A percentile compares a stretch with the other conserved stretches of the same genome.
phyloP scores from a whole-genome alignment of 2,329 filamentous ascomycete genomes.

The Arthrobotrys entomopaga region DNA sequence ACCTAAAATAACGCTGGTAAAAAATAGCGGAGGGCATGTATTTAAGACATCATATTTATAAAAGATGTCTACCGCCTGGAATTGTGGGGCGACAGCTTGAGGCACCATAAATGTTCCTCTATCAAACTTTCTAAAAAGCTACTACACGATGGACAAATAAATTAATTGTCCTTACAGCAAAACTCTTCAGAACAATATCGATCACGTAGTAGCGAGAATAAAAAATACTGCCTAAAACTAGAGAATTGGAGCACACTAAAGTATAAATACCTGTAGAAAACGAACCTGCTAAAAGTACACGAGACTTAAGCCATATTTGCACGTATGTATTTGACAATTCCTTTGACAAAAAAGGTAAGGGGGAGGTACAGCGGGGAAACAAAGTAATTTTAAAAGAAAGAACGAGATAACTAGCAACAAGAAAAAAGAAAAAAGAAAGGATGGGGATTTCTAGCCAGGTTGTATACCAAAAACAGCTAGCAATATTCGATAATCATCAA shows the following conservation, averaged over 20 bases:
- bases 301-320: constrained; percentile 31
- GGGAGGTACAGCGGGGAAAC: neutral
- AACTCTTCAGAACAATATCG: no score
- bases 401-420: constrained; percentile 1
- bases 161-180: no score
- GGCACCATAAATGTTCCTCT: no score
- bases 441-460: neutral
- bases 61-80: constrained; percentile 28
- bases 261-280: constrained; percentile 32
- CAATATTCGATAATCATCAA: neutral
- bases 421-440: neutral
- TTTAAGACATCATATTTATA: constrained; percentile 54
- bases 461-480: neutral
- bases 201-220: no score
- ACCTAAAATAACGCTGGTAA: neutral
- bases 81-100: no score
- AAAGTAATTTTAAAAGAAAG: neutral
- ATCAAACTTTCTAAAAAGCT: no score
- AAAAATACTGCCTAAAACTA: no score
- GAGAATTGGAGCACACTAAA: neutral
- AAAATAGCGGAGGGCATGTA: neutral
- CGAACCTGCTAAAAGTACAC: constrained; percentile 54
- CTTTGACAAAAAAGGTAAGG: neutral
- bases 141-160: no score
- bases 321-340: constrained; percentile 28